Evolutionary conservation across 1,284 basidiomycete genomes (phyloP), one percentile per base, ranked within the genome.

Genomic region (Takashimella tepidaria): DNA sequence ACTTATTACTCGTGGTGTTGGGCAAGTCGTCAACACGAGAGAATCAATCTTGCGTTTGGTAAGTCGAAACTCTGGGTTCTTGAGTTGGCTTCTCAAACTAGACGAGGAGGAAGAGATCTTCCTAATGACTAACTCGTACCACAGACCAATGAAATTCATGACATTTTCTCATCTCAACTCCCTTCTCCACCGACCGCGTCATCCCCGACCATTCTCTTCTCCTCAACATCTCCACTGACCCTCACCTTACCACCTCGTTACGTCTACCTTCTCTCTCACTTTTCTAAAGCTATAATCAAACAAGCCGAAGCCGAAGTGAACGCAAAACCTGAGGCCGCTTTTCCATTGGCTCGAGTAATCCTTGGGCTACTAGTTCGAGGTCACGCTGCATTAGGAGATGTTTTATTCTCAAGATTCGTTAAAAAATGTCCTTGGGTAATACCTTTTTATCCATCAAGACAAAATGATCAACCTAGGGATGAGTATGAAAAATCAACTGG

Each of bases 301-400:
- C 96, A 98, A 78, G 92, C 93, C 5, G 92, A 97, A 76, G 88
- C 86, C 0, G 95, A 98, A 74, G 90, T 97, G 5, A 84, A 88
- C 1, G 92, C 91, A 2, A 89, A 93, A 73, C 85, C 88, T 62
- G 83, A 84, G 37, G 87, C 87, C 8, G 92, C 92, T 0, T 81
- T 82, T 45, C 93, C 95, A 0, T 80, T 98, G 10, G 90, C 88
- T 0, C 81, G 84, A 23, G 83, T 97, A 3, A 79, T 88, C 0
- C 78, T 86, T 45, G 84, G 83, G 50, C 78, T 95, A 20, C 75
- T 92, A 13, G 54, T 77, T 2, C 62, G 80, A 62, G 70, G 81
- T 61, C 63, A 83, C 84, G 55, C 78, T 74, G 66, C 79, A 67
- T 57, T 97, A 81, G 79, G 82, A 0, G 81, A 88, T 11, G 80